Percentiles rank a stretch among this genome's conserved stretches.
Conservation (phyloP, 805 yeast genomes). For the Kregervanrija delftensis region DNA sequence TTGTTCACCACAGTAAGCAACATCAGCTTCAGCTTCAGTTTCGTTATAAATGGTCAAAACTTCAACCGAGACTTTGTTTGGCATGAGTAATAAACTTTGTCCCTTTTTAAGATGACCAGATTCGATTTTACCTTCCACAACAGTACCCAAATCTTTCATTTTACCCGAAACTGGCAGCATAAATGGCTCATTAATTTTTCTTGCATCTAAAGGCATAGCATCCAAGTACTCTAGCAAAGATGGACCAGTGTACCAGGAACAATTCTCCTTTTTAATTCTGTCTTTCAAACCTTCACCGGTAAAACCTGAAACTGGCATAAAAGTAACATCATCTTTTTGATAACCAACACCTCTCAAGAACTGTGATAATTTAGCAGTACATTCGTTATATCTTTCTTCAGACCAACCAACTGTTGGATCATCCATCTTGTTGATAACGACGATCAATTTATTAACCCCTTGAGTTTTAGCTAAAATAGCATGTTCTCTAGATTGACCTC, state of each 20-base stretch:
- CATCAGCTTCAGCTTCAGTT: conserved; percentile 87
- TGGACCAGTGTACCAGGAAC: conserved; percentile 96
- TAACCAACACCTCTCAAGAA: conserved; percentile 90
- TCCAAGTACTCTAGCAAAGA: conserved; percentile 87
- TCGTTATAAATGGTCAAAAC: conserved; percentile 86
- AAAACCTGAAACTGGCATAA: conserved; percentile 97
- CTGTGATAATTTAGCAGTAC: conserved; percentile 70
- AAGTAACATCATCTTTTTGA: conserved; percentile 75
- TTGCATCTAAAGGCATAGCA: conserved; percentile 68
- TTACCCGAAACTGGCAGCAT: conserved; percentile 94
- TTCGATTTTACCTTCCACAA: conserved; percentile 97
- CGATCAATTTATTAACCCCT: conserved; percentile 91
- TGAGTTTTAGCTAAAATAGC: conserved; percentile 96
- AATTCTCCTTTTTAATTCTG: conserved; percentile 57
- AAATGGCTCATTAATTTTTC: conserved; percentile 90
- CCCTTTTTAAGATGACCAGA: conserved; percentile 88
- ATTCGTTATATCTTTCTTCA: conserved; percentile 91
- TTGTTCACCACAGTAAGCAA: conserved; percentile 95
- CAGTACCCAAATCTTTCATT: conserved; percentile 95
- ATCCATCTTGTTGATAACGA: conserved; percentile 97
- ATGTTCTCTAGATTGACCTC: conserved; percentile 98
- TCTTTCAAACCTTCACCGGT: conserved; percentile 97
- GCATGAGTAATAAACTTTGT: conserved; percentile 77
- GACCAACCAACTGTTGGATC: conserved; percentile 97
- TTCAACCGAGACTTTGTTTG: conserved; percentile 78